Evolutionary conservation across 1,139 yeast genomes (phyloP), one percentile per base, ranked within the genome.

Genomic region (Debaryomycetaceae sp.): DNA sequence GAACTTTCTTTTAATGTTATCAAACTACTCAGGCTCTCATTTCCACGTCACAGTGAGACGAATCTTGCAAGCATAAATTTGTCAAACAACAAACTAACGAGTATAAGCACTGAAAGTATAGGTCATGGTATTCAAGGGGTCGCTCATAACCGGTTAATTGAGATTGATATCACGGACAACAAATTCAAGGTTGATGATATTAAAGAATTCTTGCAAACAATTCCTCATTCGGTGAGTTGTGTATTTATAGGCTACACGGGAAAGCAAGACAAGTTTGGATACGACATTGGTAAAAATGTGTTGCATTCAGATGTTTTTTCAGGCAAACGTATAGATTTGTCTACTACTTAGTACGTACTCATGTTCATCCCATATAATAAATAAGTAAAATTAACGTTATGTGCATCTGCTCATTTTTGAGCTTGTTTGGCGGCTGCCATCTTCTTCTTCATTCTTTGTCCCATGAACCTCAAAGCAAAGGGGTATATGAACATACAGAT

Each of bases 401-500:
- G 3, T 31, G 13, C 11, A 3, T 31, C 34, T 31, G 11, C 11
- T n/a, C 13, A 11, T 4, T 31, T 17, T 34, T 34, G 37, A 14
- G 36, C 36, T n/a, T 37, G 34, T 13, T 31, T 34, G 8, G 39
- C 39, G 5, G 42, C 45, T 31, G 43, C 39, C 9, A 62, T 62
- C 44, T 59, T 58, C 42, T 56, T 54, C 37, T 49, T 58, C 72
- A 70, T 67, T 1, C 49, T 49, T 43, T 52, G 55, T 5, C 61
- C 62, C 47, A 68, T 68, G 20, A 56, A 49, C 14, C 47, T 50
- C 11, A 75, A 56, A 6, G 71, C 67, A 35, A 80, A 51, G 3
- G 85, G 84, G 44, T 80, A 60, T 2, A 69, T 45, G 0, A 66
- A 36, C 3, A 68, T 58, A 36, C 59, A 51, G 36, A 67, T 22